phyloP scores from a whole-genome alignment of 306 rosid genomes.

The Astragalus membranaceus region DNA sequence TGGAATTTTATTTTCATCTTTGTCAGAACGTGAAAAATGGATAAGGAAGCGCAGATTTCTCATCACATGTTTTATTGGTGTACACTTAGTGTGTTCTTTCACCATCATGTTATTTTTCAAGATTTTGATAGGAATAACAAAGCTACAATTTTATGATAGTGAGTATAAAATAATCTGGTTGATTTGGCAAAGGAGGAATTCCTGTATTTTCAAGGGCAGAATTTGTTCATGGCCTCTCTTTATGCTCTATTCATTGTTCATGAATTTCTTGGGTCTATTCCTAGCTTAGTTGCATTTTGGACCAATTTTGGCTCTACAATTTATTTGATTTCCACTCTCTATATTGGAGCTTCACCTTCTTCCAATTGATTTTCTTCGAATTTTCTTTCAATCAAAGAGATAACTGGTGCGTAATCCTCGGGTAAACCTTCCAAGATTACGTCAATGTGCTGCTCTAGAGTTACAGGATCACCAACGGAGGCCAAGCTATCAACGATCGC shows the following conservation, averaged over 20 bases:
- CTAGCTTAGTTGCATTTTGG: background rate
- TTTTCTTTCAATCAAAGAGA: too few relatives aligned
- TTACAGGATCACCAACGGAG: too few relatives aligned
- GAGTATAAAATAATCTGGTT: background rate
- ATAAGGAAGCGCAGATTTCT: background rate
- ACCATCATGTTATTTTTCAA: too few relatives aligned
- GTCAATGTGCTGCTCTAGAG: too few relatives aligned
- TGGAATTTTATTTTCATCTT: background rate
- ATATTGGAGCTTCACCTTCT: background rate
- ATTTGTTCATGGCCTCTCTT: background rate
- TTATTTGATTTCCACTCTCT: background rate
- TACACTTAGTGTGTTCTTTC: background rate
- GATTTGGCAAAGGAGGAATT: background rate
- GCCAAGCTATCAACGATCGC: too few relatives aligned
- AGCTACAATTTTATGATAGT: too few relatives aligned
- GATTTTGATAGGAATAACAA: too few relatives aligned
- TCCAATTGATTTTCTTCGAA: too few relatives aligned
- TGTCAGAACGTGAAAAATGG: background rate
- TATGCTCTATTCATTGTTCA: background rate
- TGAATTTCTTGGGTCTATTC: background rate
- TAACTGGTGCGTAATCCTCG: too few relatives aligned
- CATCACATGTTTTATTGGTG: background rate
- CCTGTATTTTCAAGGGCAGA: background rate
- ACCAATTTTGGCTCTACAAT: background rate
- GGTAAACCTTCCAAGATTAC: too few relatives aligned